Evolutionary conservation across 2,329 filamentous ascomycete genomes (phyloP).

Genomic region (Diaporthe sp.): DNA sequence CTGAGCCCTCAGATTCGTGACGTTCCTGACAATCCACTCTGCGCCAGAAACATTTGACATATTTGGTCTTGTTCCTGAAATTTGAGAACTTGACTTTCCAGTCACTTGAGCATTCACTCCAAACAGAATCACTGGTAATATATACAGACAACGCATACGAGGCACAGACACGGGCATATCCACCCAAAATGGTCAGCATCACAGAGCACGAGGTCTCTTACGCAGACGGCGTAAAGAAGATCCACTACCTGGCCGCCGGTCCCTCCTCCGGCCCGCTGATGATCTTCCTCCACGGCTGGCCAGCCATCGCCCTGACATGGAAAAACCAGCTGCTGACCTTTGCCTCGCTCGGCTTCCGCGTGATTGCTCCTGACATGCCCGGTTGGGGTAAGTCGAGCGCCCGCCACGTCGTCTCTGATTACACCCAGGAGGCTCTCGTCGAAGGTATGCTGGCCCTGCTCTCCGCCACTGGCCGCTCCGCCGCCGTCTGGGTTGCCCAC

Average conservation of each 20-base stretch:
- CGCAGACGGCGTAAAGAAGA: conserved; percentile 11
- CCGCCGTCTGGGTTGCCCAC: conserved; percentile 26
- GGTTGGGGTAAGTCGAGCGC: conserved; percentile 16
- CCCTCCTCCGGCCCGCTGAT: conserved; percentile 6
- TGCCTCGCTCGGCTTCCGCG: conserved; percentile 18
- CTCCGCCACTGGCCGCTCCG: conserved; percentile 13
- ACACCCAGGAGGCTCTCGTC: conserved; percentile 18
- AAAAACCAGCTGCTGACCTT: conserved; percentile 19
- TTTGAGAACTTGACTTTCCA: neutral
- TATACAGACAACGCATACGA: neutral
- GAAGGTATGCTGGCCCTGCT: conserved; percentile 30
- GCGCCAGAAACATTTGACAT: neutral
- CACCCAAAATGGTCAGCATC: conserved; percentile 9
- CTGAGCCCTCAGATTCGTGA: too few species aligned
- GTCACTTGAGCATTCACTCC: neutral
- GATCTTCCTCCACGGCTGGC: conserved; percentile 32
- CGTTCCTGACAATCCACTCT: neutral
- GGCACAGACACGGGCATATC: neutral
- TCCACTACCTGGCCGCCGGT: conserved; percentile 25
- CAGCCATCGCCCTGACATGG: conserved; percentile 26
- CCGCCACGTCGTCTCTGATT: neutral
- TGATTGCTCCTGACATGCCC: conserved; percentile 31
- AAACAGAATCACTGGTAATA: neutral
- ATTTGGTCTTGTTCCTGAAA: neutral
- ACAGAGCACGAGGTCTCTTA: conserved; percentile 19